Base-by-base conservation (phyloP, 805 yeast species). In the Barnettozyma siamensis region DNA sequence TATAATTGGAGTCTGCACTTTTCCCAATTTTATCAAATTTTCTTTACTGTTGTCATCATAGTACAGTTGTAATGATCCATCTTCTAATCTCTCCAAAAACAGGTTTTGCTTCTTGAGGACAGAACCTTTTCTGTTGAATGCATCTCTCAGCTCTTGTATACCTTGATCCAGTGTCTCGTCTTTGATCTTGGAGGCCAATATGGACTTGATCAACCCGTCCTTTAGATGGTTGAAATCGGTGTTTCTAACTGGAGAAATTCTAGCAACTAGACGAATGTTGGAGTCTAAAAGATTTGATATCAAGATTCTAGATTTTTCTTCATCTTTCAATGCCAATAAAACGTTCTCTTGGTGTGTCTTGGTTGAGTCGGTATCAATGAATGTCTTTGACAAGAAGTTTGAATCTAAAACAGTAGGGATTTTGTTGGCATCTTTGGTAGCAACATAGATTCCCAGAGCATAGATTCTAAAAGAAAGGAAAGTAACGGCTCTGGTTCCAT, bases 191-290 rank as follows among this genome's bases (percentile, higher is more conserved):
- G 82, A 75, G 28, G 87, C 83, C 59, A 81, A 68, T 35, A 87
- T 75, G 0, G 95, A 78, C 58, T 89, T 82, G 37, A 88, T 75
- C 46, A 93, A 75, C 0, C 98, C 98, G 57, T 93, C 98, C 49
- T 84, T 76, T 54, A 91, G 64, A 58, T 93, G 98, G 47, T 79
- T 78, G 63, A 84, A 88, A 63, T 91, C 97, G 1, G 98, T 91
- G 60, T 85, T 88, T 57, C 96, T 76, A 15, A 83, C 79, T 0
- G 99, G 97, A 10, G 83, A 80, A 44, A 91, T 81, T 47, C 95
- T 70, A 20, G 88, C 81, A 34, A 80, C 67, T 50, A 88, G 72
- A 43, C 78, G 73, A 28, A 83, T 74, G 12, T 79, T 76, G 10
- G 75, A 61, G 33, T 75, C 76, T 31, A 88, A 57, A 35, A 89